Evolutionary conservation across 75 land plant genomes (phyloP), one percentile per base, ranked within the genome.

Genomic region (Pinus tabuliformis): DNA sequence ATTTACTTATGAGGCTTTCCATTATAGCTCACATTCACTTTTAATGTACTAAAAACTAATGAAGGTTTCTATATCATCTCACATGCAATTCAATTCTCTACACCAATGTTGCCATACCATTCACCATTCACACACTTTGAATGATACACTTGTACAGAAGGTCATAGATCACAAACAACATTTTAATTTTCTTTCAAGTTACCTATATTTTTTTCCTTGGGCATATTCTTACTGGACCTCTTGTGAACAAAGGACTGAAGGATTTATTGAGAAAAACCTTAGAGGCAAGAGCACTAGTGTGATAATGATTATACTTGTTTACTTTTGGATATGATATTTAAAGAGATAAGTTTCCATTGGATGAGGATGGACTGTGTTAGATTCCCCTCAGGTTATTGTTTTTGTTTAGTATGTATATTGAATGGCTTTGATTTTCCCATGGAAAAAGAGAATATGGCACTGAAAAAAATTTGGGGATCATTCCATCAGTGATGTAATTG

Each of bases 401-500:
- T 68, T 7, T n/a, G 42, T 7, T 22, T 66, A 30, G 3, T 39
- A 45, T 37, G 71, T 39, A 8, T 24, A 45, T 37, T 45, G 74
- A 49, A 49, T 11, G 52, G 52, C 52, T 70, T 77, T 37, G 26
- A 20, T 57, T 36, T 57, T 6, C 7, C 28, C 65, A 85, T 81
- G 83, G 78, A 63, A 20, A 70, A 82, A 20, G 62, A 64, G 13
- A 36, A 57, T 36, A 21, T 3, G 17, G 65, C 54, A 45, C 45
- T 58, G 16, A 72, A 58, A 58, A 86, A 76, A 59, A 75, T n/a
- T 91, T 62, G 91, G 89, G 56, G 89, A 91, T 62, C 79, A 77
- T 16, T 75, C 58, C 6, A 83, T 84, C 5, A 92, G 91, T 74
- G 93, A 91, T 59, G 76, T 90, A 42, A 89, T 77, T 71, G 83